Conservation (phyloP, 2,329 filamentous ascomycete species). For the Orbilia quercus region DNA sequence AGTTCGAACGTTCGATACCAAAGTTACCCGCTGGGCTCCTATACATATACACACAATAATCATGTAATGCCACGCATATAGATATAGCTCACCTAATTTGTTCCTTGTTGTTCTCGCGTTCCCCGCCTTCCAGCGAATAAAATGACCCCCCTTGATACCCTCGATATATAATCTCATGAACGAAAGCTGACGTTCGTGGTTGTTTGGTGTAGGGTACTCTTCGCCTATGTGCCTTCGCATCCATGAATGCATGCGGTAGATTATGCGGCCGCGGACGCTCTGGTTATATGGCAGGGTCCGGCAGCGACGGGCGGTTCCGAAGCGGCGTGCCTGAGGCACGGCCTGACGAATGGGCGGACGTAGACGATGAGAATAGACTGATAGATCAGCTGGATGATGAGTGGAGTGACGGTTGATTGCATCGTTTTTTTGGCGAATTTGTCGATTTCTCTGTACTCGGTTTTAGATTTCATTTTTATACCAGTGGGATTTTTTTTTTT, state of each 20-base stretch:
- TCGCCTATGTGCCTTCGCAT: constrained; percentile 36
- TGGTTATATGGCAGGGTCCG: constrained; percentile 21
- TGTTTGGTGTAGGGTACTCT: constrained; percentile 30
- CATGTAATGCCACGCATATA: constrained; percentile 32
- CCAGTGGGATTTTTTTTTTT: no score
- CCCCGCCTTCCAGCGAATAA: constrained; percentile 12
- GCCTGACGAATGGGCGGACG: constrained; percentile 43
- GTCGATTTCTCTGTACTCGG: no score
- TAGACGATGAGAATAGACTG: constrained; percentile 51
- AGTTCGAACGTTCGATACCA: not conserved
- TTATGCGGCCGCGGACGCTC: constrained; percentile 26
- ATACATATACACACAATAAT: not conserved
- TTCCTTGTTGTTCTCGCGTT: constrained; percentile 14
- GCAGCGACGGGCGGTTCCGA: constrained; percentile 27
- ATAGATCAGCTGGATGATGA: constrained; percentile 56
- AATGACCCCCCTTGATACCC: constrained; percentile 5
- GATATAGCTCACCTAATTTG: constrained; percentile 14
- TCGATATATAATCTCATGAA: constrained; percentile 7
- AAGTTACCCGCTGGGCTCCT: not conserved
- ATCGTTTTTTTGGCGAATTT: no score
- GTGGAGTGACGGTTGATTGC: constrained; percentile 46
- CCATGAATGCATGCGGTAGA: constrained; percentile 21
- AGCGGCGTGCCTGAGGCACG: constrained; percentile 9
- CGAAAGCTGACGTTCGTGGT: constrained; percentile 39
- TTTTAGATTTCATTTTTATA: no score